Evolutionary conservation across 352 stramenopile genomes (phyloP), one percentile per base, ranked within the genome.

Genomic region (Globisporangium nodosum): DNA sequence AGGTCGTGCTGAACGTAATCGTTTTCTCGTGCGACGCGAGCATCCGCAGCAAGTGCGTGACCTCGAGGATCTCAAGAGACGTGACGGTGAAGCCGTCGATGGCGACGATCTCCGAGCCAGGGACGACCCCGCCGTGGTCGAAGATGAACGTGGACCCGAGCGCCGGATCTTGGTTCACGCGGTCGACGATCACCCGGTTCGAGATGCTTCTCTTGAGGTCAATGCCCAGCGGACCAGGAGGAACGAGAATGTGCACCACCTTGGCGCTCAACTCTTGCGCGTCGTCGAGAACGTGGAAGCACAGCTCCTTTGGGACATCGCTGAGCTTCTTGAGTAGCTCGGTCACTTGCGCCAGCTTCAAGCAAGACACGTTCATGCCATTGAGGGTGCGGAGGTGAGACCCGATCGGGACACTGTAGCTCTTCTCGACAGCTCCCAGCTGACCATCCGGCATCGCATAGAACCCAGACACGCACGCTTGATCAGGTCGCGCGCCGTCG

Each of bases 1-100:
- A 24, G 0, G 73, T 81, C 11, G 71, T 80, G 47, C 73, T 77
- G 61, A 88, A 88, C 0, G 78, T 79, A 47, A 88, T 83, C 11
- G 73, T 57, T 21, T 88, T 87, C 33, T 78, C 74, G 48, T 84
- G 68, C 1, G 27, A 47, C 16, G 61, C 54, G 12, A 88, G 59
- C 15, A 60, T 43, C n/a, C 63, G 70, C 21, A 88, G 57, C 2
- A 85, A 33, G 8, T 76, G 57, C 8, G 68, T 69, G 3, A 84
- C 57, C 15, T 82, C 62, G 6, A 49, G 20, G 2, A 87, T 52
- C 30, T 71, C 63, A 13, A 85, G 55, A 2, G 60, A 53, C 2
- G 68, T 66, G 1, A 84, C 60, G 35, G 80, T 61, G 39, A 87
- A 78, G 0, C 71, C 71, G 39, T 87, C 74, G 37, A 88, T 75